Evolutionary conservation across 495 filamentous ascomycete species (phyloP), one percentile per base, ranked within the genome.

Genomic region (Trichoderma asperelloides): DNA sequence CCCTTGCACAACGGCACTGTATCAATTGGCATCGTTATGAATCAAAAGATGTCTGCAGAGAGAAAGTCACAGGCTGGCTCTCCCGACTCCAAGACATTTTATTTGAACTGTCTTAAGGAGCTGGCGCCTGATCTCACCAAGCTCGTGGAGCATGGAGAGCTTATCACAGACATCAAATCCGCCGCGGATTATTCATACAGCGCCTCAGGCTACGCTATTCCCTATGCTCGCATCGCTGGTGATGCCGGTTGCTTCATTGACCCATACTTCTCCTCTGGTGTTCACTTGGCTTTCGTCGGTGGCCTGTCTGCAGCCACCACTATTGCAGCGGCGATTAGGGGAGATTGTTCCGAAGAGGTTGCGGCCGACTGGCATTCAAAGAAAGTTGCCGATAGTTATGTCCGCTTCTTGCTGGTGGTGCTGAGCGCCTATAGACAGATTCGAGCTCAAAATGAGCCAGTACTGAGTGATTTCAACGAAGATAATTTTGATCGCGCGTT

Each of bases 391-490:
- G 79, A 82, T 51, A 74, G 77, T 23, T 86, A 84, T 64, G 81
- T 80, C 2, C 78, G 82, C 13, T 86, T 86, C 73, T 65, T 84
- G 39, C 65, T 86, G 2, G 74, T 83, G 2, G 78, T 85, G 1
- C 62, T 76, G 55, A 82, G 75, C 64, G 75, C 79, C 1, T 68
- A 75, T 5, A 77, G 77, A 70, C 83, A 85, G 72, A 82, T 86
- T 60, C 68, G 72, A 13, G 11, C 64, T n/a, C 69, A 74, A 30
- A 76, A 82, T 6, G 68, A 74, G 21, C 73, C 71, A 21, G 68
- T 76, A 7, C 65, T 76, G 15, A 62, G 57, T 13, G 73, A 81
- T 62, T 77, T 72, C 33, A 76, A 82, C 30, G 81, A 82, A 65
- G 71, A 80, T 0, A 75, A 70, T 33, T 83, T 82, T 65, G 80